Conservation (phyloP, 768 basidiomycete species). For the Mycena filopes region DNA sequence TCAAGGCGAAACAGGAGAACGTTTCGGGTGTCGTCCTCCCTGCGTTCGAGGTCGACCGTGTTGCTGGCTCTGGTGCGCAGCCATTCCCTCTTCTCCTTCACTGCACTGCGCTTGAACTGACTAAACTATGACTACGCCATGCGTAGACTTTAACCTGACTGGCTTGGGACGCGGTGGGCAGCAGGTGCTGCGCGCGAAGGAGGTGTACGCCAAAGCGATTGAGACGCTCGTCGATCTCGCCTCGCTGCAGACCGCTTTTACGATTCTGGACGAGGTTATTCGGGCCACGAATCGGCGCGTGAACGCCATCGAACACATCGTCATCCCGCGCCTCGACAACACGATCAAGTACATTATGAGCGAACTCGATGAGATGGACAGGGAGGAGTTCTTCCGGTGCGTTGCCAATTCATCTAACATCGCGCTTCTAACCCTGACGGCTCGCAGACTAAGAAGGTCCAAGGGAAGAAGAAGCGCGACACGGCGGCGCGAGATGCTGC, state of each 20-base stretch:
- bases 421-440: not conserved
- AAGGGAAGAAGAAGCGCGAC: constrained; percentile 95
- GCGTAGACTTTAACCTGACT: constrained; percentile 92
- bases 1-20: constrained; percentile 96
- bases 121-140: not conserved
- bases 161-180: constrained; percentile 97
- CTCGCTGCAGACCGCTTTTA: constrained; percentile 97
- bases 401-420: constrained; percentile 27
- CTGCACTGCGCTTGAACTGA: not conserved
- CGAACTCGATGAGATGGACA: constrained; percentile 98
- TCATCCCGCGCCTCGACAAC: constrained; percentile 95
- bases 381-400: constrained; percentile 92
- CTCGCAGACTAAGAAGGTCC: constrained; percentile 91
- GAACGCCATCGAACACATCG: constrained; percentile 97
- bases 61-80: constrained; percentile 78
- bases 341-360: constrained; percentile 98
- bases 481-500: constrained; percentile 54
- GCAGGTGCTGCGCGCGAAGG: constrained; percentile 93
- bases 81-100: not conserved
- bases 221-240: constrained; percentile 98
- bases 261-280: constrained; percentile 98
- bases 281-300: constrained; percentile 99
- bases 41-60: constrained; percentile 92
- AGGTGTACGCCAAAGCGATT: constrained; percentile 97
- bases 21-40: constrained; percentile 97